Evolutionary conservation across 2,329 filamentous ascomycete genomes (phyloP).

Genomic region (Colletotrichum liriopes): DNA sequence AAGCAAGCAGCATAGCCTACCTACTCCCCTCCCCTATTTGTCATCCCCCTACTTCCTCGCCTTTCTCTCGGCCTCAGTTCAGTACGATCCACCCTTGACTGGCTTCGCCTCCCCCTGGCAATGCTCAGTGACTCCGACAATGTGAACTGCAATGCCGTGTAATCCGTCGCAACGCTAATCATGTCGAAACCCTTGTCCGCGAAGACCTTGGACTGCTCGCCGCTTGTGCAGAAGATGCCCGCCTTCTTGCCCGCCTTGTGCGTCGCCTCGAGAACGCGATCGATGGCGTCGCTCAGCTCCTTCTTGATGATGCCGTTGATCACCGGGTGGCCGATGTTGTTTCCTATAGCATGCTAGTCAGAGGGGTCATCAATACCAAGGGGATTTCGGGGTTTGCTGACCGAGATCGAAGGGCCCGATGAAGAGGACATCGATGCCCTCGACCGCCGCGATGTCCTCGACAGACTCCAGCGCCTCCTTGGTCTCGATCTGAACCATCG

Average conservation of each 20-base stretch:
- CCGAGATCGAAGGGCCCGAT: slow-evolving; percentile 78
- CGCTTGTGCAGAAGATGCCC: slow-evolving; percentile 71
- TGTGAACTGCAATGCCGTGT: slow-evolving; percentile 64
- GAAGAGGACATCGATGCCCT: slow-evolving; percentile 75
- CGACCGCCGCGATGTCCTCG: slow-evolving; percentile 73
- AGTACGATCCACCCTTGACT: slow-evolving; percentile 60
- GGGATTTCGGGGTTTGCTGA: slow-evolving; percentile 40
- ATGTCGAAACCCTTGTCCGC: slow-evolving; percentile 74
- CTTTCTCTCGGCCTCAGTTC: slow-evolving; percentile 32
- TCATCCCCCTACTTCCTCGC: slow-evolving; percentile 4
- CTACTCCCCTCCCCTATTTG: neutral
- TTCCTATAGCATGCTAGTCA: slow-evolving; percentile 54
- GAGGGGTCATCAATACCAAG: neutral
- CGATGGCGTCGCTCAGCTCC: slow-evolving; percentile 73
- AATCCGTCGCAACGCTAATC: slow-evolving; percentile 72
- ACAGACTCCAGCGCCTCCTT: slow-evolving; percentile 72
- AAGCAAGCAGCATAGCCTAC: slow-evolving; percentile 16
- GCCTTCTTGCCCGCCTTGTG: slow-evolving; percentile 76
- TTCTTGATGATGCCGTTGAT: slow-evolving; percentile 72
- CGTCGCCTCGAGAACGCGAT: slow-evolving; percentile 70
- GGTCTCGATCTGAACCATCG: slow-evolving; percentile 79
- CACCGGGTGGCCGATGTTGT: slow-evolving; percentile 75
- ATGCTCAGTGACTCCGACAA: slow-evolving; percentile 63
- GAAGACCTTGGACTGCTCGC: slow-evolving; percentile 69
- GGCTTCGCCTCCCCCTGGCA: slow-evolving; percentile 58